These are phyloP conservation scores for Caloboletus firmus DNA, from an alignment of 1,284 basidiomycete genomes.

Conservation along the genomic window DNA sequence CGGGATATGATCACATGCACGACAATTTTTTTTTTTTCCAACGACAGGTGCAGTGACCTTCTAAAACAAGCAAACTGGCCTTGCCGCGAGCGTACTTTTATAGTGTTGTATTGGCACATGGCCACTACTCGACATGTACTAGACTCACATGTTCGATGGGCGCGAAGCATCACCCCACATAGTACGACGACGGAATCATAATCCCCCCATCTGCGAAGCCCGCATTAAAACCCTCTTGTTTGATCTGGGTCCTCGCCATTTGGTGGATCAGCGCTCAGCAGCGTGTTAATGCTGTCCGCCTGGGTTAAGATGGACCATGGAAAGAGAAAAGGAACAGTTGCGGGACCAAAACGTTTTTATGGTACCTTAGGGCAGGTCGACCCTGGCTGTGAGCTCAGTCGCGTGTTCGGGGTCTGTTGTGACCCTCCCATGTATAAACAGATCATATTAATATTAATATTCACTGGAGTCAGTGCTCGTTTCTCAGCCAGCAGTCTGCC, in stretches of 20 bases:
- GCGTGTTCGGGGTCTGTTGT: too few relatives aligned
- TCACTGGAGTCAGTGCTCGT: too few relatives aligned
- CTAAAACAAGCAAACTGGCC: slow-evolving; percentile 1
- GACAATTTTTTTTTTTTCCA: too few relatives aligned
- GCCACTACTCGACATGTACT: too few relatives aligned
- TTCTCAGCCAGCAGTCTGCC: slow-evolving; percentile 9
- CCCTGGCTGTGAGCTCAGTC: slow-evolving; percentile 1
- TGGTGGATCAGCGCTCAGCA: slow-evolving; percentile 50
- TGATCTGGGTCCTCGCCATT: slow-evolving; percentile 78
- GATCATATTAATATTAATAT: too few relatives aligned
- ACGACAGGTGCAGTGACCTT: not conserved
- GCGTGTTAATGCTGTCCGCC: slow-evolving; percentile 52
- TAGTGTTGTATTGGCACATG: too few relatives aligned
- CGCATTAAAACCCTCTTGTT: slow-evolving; percentile 71
- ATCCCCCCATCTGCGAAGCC: slow-evolving; percentile 29
- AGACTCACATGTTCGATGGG: slow-evolving; percentile 27
- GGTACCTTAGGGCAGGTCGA: slow-evolving; percentile 41
- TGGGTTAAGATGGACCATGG: slow-evolving; percentile 60
- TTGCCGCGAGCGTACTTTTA: not conserved
- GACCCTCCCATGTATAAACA: not conserved
- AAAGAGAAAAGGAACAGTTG: not conserved
- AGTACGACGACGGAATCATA: not conserved
- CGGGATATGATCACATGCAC: too few relatives aligned
- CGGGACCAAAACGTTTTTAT: too few relatives aligned
- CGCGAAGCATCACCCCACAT: slow-evolving; percentile 32